phyloP scores from a whole-genome alignment of 176 grass and related monocot genomes.

The Rhynchospora pubera region DNA sequence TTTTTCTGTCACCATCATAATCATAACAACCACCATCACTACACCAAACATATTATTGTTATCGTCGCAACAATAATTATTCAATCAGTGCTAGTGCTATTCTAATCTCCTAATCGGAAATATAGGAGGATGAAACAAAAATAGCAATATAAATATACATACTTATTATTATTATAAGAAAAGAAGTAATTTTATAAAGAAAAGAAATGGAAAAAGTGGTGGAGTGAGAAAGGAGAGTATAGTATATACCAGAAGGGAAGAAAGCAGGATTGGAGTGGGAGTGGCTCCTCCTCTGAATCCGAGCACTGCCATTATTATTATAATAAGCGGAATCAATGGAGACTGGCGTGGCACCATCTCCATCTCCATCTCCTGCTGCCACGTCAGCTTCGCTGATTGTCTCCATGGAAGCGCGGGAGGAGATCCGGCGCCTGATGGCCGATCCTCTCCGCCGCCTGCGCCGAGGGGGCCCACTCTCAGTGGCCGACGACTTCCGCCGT shows the following conservation, averaged over 20 bases:
- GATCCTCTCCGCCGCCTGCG: neutral
- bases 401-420: conserved; percentile 53
- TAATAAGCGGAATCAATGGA: conserved; percentile 50
- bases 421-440: conserved; percentile 3
- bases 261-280: neutral
- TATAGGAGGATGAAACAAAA: neutral
- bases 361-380: conserved; percentile 6
- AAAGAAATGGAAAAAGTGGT: too few species aligned
- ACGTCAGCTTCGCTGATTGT: conserved; percentile 70
- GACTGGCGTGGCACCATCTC: conserved; percentile 28
- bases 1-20: neutral
- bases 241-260: neutral
- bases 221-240: neutral
- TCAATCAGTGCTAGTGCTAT: too few species aligned
- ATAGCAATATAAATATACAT: neutral
- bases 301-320: neutral
- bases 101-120: neutral
- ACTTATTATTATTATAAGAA: neutral
- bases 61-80: too few species aligned
- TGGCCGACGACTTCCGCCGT: conserved; percentile 42
- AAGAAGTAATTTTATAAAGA: neutral
- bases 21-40: neutral
- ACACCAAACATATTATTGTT: neutral
- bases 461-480: conserved; percentile 6
- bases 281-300: conserved; percentile 34